Evolutionary conservation across 352 stramenopile species (phyloP).

Genomic region (Blastocystis sp.): DNA sequence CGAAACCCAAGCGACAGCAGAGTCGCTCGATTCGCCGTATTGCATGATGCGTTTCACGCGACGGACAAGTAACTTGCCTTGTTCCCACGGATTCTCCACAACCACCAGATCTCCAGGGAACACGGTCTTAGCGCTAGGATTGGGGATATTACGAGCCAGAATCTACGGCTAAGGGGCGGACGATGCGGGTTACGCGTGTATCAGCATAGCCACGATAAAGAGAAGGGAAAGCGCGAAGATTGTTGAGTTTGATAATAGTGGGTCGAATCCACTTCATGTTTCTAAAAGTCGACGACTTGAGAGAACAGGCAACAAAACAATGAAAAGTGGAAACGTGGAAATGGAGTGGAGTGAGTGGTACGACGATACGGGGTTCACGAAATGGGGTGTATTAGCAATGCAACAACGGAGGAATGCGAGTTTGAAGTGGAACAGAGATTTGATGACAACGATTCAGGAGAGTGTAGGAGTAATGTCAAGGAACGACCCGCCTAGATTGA

Average conservation of each 20-base stretch:
- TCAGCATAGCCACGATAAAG: slow-evolving; percentile 37
- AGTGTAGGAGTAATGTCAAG: no score
- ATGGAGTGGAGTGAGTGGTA: no score
- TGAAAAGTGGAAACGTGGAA: slow-evolving; percentile 41
- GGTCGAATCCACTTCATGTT: slow-evolving; percentile 52
- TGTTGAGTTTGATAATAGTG: slow-evolving; percentile 53
- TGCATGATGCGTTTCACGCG: neutral
- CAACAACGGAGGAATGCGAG: no score
- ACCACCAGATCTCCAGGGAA: slow-evolving; percentile 51
- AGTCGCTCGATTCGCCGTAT: neutral
- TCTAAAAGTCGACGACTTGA: neutral
- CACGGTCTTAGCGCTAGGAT: neutral
- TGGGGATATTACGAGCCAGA: slow-evolving; percentile 23
- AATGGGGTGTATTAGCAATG: no score
- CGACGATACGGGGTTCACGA: no score
- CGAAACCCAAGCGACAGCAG: slow-evolving; percentile 4
- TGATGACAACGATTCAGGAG: neutral
- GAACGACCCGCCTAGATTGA: slow-evolving; percentile 29
- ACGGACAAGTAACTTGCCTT: slow-evolving; percentile 8
- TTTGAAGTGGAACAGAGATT: no score
- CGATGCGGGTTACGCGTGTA: neutral
- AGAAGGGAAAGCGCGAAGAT: slow-evolving; percentile 54
- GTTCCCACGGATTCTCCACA: neutral
- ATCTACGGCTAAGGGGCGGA: neutral
- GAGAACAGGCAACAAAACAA: neutral